Percentiles rank a stretch among this genome's conserved stretches.
Conservation (phyloP, 2,329 filamentous ascomycete genomes). For the Chalaropsis thielavioides region DNA sequence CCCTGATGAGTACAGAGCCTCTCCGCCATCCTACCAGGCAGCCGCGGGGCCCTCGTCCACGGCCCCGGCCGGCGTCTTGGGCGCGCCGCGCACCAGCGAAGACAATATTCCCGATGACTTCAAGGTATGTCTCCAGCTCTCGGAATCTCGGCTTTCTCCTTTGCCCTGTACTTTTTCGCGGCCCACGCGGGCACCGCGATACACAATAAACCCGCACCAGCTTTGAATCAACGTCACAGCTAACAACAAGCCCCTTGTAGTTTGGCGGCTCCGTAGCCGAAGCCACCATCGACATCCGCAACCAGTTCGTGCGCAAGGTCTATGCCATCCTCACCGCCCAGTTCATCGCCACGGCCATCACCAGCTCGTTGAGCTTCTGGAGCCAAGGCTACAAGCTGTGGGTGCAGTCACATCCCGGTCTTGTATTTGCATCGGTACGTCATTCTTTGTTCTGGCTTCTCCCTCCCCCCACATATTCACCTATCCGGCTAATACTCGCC, state of each 20-base stretch:
- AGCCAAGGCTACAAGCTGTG: slow-evolving; percentile 63
- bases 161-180: background rate
- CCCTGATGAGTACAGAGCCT: slow-evolving; percentile 65
- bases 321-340: slow-evolving; percentile 97
- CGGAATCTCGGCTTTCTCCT: background rate
- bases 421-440: slow-evolving; percentile 70
- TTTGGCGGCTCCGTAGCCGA: slow-evolving; percentile 89
- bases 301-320: slow-evolving; percentile 94
- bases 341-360: slow-evolving; percentile 65
- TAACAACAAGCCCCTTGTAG: slow-evolving; percentile 30
- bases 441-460: background rate
- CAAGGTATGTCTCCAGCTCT: slow-evolving; percentile 44
- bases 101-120: slow-evolving; percentile 96
- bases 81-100: slow-evolving; percentile 59
- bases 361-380: slow-evolving; percentile 78
- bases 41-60: slow-evolving; percentile 36
- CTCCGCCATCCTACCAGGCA: slow-evolving; percentile 66
- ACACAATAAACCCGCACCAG: background rate
- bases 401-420: slow-evolving; percentile 71
- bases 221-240: background rate
- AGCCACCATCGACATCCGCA: slow-evolving; percentile 86
- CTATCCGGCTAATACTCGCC: background rate
- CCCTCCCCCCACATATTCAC: background rate
- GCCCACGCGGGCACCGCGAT: background rate
- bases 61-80: slow-evolving; percentile 41